These are phyloP conservation scores for Geosmithia flava DNA, from an alignment of 2,329 filamentous ascomycete genomes.

Conservation along the genomic window DNA sequence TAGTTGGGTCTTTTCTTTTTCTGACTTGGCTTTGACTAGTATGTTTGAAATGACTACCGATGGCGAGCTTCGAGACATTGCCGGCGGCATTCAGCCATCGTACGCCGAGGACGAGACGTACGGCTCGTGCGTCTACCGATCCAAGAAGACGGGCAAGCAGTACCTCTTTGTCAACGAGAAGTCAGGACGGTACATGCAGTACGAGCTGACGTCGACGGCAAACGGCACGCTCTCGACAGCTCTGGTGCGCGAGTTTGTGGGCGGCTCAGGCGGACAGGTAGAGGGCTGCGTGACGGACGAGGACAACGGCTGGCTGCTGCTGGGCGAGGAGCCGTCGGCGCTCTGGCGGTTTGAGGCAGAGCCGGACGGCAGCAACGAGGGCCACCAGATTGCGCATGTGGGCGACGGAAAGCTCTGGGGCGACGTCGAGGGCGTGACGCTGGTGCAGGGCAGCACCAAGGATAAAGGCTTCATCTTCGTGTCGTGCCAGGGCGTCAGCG, in stretches of 20 bases:
- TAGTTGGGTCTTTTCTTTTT: not conserved
- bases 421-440: slow-evolving; percentile 40
- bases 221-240: slow-evolving; percentile 28
- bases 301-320: slow-evolving; percentile 33
- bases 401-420: slow-evolving; percentile 32
- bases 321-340: slow-evolving; percentile 38
- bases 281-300: slow-evolving; percentile 42
- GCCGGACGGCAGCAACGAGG: slow-evolving; percentile 23
- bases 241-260: slow-evolving; percentile 37
- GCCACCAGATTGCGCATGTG: slow-evolving; percentile 24
- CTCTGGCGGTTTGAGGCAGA: slow-evolving; percentile 41
- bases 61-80: slow-evolving; percentile 27
- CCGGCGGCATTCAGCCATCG: slow-evolving; percentile 32
- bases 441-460: slow-evolving; percentile 30
- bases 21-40: slow-evolving; percentile 12
- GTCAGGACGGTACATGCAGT: slow-evolving; percentile 39
- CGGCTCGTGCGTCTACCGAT: slow-evolving; percentile 39
- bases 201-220: slow-evolving; percentile 27
- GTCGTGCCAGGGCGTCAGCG: slow-evolving; percentile 38
- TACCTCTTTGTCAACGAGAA: slow-evolving; percentile 45
- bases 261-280: slow-evolving; percentile 37
- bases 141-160: slow-evolving; percentile 30
- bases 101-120: slow-evolving; percentile 33
- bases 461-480: slow-evolving; percentile 36
- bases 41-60: slow-evolving; percentile 35